phyloP scores from a whole-genome alignment of 2,329 filamentous ascomycete species.

The Hypoxylon sp. region DNA sequence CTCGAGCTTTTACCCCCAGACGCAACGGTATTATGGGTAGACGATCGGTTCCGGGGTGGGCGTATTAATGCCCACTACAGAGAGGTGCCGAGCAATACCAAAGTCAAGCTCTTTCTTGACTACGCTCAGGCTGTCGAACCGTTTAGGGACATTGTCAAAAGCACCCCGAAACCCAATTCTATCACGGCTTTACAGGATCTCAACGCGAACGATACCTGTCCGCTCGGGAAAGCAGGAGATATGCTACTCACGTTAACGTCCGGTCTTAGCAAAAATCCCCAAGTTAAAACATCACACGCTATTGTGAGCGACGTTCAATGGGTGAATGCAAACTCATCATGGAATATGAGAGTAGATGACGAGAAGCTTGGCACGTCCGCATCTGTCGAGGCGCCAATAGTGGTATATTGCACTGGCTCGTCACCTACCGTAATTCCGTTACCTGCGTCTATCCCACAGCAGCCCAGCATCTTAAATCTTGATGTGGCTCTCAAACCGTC shows the following conservation, averaged over 20 bases:
- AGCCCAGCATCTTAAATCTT: constrained; percentile 58
- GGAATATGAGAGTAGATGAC: constrained; percentile 30
- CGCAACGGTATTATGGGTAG: constrained; percentile 68
- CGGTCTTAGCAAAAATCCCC: constrained; percentile 53
- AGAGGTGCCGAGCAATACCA: constrained; percentile 72
- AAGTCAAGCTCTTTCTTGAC: constrained; percentile 68
- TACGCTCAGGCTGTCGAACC: constrained; percentile 66
- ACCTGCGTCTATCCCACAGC: constrained; percentile 6
- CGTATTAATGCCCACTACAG: constrained; percentile 66
- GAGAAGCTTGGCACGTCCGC: constrained; percentile 42
- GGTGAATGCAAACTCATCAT: background rate
- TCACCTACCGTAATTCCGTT: constrained; percentile 13
- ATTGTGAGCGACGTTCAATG: constrained; percentile 10
- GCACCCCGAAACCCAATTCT: constrained; percentile 63
- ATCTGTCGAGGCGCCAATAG: constrained; percentile 39
- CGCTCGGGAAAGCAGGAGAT: constrained; percentile 68
- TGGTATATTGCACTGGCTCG: constrained; percentile 71
- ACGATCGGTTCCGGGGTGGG: constrained; percentile 66
- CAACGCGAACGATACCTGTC: constrained; percentile 67
- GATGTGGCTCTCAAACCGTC: constrained; percentile 68
- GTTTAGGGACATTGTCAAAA: constrained; percentile 63
- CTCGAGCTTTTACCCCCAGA: constrained; percentile 62
- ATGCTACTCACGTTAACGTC: constrained; percentile 60
- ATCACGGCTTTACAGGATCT: constrained; percentile 64
- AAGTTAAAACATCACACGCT: constrained; percentile 6